Percentiles rank a stretch among this genome's conserved stretches.
These are phyloP conservation scores for Triticum urartu DNA, from an alignment of 176 grass and related monocot genomes.

Conservation along the genomic window DNA sequence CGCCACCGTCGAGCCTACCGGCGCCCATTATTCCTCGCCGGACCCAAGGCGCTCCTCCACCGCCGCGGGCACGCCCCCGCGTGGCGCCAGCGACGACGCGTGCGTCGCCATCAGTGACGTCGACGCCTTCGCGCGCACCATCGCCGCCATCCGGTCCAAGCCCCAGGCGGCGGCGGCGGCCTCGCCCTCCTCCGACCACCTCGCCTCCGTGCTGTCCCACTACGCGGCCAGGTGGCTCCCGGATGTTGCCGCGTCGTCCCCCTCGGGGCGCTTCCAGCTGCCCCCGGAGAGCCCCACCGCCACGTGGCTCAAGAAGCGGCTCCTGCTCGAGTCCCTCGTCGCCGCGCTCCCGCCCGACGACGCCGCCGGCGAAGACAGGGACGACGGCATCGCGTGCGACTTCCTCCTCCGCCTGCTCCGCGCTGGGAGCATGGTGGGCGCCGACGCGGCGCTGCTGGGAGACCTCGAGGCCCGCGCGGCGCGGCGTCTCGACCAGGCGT, in stretches of 20 bases:
- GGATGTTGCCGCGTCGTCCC: constrained; percentile 52
- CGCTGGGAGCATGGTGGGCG: constrained; percentile 64
- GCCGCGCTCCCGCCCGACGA: constrained; percentile 63
- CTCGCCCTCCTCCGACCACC: constrained; percentile 11
- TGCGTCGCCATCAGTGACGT: constrained; percentile 56
- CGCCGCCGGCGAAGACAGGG: not conserved
- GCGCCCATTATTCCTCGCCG: constrained; percentile 13
- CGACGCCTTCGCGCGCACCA: constrained; percentile 70
- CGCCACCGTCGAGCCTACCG: not conserved
- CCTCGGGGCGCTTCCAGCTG: constrained; percentile 40
- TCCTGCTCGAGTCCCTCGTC: constrained; percentile 80
- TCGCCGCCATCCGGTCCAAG: constrained; percentile 68
- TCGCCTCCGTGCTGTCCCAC: constrained; percentile 74
- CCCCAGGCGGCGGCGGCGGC: not conserved
- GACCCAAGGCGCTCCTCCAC: constrained; percentile 3
- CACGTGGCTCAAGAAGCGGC: constrained; percentile 73
- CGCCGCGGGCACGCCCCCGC: not conserved
- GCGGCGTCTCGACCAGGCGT: constrained; percentile 68
- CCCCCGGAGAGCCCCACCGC: constrained; percentile 77
- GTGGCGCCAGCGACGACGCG: constrained; percentile 32
- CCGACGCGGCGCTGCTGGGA: constrained; percentile 45
- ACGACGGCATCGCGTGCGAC: constrained; percentile 57
- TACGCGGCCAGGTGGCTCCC: constrained; percentile 88
- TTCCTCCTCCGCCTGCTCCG: constrained; percentile 70
- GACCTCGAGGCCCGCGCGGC: constrained; percentile 76